Base-by-base conservation (phyloP, 75 land plant species). In the Cupressus sempervirens region DNA sequence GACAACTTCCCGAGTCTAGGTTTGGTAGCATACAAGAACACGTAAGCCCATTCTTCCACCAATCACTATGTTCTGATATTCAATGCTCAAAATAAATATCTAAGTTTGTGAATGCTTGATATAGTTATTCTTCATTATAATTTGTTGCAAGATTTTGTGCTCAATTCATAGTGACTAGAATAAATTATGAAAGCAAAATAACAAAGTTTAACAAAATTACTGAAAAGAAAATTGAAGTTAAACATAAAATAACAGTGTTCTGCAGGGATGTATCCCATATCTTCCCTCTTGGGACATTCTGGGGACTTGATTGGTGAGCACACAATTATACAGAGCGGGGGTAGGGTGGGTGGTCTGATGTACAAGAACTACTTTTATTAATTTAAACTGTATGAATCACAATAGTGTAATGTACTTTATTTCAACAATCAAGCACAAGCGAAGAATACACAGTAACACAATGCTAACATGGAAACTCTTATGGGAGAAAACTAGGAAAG, bases 1-100 rank as follows among this genome's bases (percentile, higher is more conserved):
- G 90, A 88, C 45, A 88, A 92, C 29, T 92, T 92, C 82, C 93
- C 92, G 15, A 81, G 82, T 32, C 82, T 92, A 18, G 93, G 93
- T 3, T 82, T 92, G 45, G 81, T 48, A 56, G 93, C 93, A 20
- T 92, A 88, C 68, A 88, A 86, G 76, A 90, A 92, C 82, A 92
- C 90, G 93, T 92, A 85, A 85, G 84, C 20, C 15, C 34, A 18
- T 87, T 87, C 53, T 34, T 43, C 14, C 38, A 35, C 50, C 46
- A 80, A 81, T 43, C 83, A 89, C 86, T 84, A 84, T 81, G 88
- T 83, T 82, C 72, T 88, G 83, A 48, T 88, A 88, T 81, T 77
- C n/a, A 43, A 77, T 40, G 26, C 18, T 40, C 20, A 40, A 18
- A 77, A 23, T 7, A 77, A 41, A 43, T 26, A 41, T 41, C 80